Evolutionary conservation across 192 early-diverging fungal genomes (phyloP).

Genomic region (Backusella westeae): DNA sequence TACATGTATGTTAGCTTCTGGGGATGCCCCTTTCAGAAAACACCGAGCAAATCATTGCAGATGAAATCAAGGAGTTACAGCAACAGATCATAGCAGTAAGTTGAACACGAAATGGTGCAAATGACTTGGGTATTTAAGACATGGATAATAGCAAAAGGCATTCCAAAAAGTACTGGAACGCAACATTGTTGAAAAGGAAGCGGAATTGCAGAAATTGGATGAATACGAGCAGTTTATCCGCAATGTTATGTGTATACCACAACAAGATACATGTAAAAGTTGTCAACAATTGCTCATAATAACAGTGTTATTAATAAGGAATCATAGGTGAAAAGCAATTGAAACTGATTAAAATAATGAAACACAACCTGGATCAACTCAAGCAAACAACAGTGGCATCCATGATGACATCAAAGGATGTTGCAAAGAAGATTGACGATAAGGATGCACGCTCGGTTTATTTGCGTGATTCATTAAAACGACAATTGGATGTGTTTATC

Average conservation of each 20-base stretch:
- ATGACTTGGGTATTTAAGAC: background rate
- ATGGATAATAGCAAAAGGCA: background rate
- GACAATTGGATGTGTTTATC: background rate
- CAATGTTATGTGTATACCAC: background rate
- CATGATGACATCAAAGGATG: background rate
- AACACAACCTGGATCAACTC: background rate
- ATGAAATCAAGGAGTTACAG: background rate
- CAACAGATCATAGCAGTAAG: background rate
- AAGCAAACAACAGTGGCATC: background rate
- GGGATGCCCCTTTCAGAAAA: background rate
- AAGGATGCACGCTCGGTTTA: background rate
- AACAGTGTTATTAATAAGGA: background rate
- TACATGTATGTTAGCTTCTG: background rate
- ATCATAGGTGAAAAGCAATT: background rate
- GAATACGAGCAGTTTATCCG: background rate
- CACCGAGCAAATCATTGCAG: background rate
- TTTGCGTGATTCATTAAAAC: background rate
- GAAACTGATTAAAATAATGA: background rate
- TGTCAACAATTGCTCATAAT: background rate
- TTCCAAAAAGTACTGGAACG: background rate
- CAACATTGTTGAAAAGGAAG: background rate
- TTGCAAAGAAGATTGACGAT: background rate
- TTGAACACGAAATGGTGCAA: background rate
- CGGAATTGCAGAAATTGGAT: background rate
- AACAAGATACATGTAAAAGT: background rate